Conservation (phyloP, 192 early-diverging fungal genomes). For the Phycomyces blakesleeanus region DNA sequence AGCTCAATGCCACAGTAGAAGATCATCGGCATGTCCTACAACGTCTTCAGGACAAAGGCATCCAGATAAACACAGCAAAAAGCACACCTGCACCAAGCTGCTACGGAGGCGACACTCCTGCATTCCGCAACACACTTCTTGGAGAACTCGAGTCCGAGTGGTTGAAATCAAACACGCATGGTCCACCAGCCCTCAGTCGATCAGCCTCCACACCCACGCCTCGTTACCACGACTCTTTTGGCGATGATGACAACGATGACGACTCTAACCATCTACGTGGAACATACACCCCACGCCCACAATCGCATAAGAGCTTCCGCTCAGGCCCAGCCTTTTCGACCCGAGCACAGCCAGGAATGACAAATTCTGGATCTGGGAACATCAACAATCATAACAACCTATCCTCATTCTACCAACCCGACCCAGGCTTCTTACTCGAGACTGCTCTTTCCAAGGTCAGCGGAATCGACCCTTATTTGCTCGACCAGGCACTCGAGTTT, state of each 20-base stretch:
- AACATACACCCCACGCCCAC: no score
- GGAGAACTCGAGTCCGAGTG: slow-evolving; percentile 51
- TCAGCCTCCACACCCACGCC: no score
- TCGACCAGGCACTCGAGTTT: slow-evolving; percentile 19
- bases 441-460: slow-evolving; percentile 15
- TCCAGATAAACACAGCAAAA: slow-evolving; percentile 9
- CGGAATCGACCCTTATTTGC: slow-evolving; percentile 7
- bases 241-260: no score
- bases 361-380: no score
- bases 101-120: not conserved
- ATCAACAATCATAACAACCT: no score
- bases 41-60: slow-evolving; percentile 19
- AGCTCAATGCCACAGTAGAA: slow-evolving; percentile 34
- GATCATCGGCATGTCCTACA: slow-evolving; percentile 38
- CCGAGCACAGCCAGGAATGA: no score
- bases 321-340: no score
- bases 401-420: not conserved
- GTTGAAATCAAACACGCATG: slow-evolving; percentile 30
- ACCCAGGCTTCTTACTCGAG: not conserved
- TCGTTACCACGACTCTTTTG: no score
- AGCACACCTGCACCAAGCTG: slow-evolving; percentile 23
- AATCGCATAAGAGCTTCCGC: no score
- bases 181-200: no score
- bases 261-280: no score
- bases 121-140: slow-evolving; percentile 33